phyloP scores from a whole-genome alignment of 176 grass and related monocot species.

The Chrysopogon serrulatus region DNA sequence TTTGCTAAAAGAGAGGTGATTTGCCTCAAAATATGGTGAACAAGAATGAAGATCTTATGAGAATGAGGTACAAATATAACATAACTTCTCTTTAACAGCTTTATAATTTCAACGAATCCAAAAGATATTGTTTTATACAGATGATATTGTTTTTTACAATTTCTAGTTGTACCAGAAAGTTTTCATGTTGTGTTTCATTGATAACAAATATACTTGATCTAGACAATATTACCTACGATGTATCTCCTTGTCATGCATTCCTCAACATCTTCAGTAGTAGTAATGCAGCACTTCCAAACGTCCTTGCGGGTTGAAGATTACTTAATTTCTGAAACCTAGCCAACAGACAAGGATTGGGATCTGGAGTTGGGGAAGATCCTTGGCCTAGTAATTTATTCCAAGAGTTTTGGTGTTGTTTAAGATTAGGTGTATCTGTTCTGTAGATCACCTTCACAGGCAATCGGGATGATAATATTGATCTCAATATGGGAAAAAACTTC shows the following conservation, averaged over 20 bases:
- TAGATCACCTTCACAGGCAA: neutral
- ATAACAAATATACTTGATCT: neutral
- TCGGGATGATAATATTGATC: neutral
- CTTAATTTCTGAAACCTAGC: neutral
- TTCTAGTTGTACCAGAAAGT: neutral
- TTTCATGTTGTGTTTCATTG: neutral
- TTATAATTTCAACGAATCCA: no score
- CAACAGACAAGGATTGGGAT: neutral
- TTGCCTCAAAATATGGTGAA: no score
- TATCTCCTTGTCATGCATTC: neutral
- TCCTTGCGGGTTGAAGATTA: neutral
- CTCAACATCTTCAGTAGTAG: conserved; percentile 1
- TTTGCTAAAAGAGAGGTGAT: no score
- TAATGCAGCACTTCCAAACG: neutral
- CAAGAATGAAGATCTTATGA: no score
- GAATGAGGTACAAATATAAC: no score
- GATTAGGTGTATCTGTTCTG: neutral
- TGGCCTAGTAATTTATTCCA: neutral
- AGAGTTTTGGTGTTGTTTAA: neutral
- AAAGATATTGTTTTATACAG: no score
- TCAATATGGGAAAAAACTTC: conserved; percentile 12
- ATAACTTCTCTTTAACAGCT: no score
- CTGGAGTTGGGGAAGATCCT: neutral
- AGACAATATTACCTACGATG: neutral
- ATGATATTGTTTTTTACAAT: neutral